Base-by-base conservation (phyloP, 176 grass and related monocot species). In the Olyra latifolia region DNA sequence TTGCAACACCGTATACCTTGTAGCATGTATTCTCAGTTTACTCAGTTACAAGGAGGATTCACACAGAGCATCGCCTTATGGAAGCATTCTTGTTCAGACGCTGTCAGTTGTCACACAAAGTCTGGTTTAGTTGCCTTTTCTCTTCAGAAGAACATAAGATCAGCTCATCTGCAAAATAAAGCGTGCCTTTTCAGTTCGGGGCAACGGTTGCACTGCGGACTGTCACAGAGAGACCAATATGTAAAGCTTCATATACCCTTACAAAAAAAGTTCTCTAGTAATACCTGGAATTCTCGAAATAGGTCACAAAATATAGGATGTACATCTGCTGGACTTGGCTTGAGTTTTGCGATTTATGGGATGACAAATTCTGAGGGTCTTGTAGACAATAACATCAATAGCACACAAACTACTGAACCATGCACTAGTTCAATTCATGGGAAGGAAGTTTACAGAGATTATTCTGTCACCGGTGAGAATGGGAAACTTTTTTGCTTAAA, bases 391-490 rank as follows among this genome's bases (percentile, higher is more conserved):
- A 80, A 46, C 46, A 65, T 39, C 25, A 79, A 60, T 43, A 87
- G 42, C 58, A 59, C 57, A 6, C 67, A 83, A 62, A 17, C 48
- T 38, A 63, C 10, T 11, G 63, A 76, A 54, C 72, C 84, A 77
- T 59, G 84, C 35, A 10, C 29, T 24, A 85, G 19, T 50, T 79
- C 25, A 47, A 73, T 89, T 89, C 80, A 91, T 84, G 89, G 92
- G 9, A 94, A 94, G 86, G 86, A 84, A 63, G 75, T 94, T 71
- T 60, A 89, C 77, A 89, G 66, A 35, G 83, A 91, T 53, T 94
- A 94, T 87, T 88, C 92, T 48, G 74, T 94, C 45, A 94, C 84
- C 53, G 89, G 89, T 94, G 87, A 67, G 80, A 45, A 16, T 32
- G 35, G 9, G 29, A 15, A 57, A 78, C 16, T 20, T 35, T 64